Percentiles rank a stretch among this genome's conserved stretches.
Conservation (phyloP, 257 asterid genomes). For the Solanum habrochaites region DNA sequence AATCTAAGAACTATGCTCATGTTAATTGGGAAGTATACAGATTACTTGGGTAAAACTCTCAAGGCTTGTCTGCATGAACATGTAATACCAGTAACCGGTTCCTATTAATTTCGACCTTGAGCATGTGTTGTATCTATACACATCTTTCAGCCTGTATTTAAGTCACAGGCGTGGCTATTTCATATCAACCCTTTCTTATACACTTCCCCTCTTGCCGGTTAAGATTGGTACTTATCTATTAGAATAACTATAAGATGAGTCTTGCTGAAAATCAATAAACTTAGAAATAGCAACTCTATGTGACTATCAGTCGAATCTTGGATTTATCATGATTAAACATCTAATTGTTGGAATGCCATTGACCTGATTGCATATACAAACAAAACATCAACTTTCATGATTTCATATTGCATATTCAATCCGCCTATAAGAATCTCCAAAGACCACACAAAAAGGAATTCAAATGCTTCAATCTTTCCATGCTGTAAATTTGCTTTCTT, state of each 20-base stretch:
- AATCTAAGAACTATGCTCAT: background rate
- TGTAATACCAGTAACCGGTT: background rate
- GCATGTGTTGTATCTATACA: background rate
- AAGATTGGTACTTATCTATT: background rate
- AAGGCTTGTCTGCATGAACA: background rate
- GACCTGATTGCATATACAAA: background rate
- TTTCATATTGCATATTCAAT: background rate
- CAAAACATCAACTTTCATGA: background rate
- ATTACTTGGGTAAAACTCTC: background rate
- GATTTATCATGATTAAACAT: background rate
- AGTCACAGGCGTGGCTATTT: background rate
- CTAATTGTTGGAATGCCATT: background rate
- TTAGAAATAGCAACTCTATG: background rate
- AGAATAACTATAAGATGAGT: background rate
- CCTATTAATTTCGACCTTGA: background rate
- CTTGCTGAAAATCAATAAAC: background rate
- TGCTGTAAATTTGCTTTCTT: background rate
- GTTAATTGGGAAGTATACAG: background rate
- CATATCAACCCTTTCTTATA: background rate
- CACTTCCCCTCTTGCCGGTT: background rate
- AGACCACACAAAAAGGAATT: background rate
- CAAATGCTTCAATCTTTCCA: background rate
- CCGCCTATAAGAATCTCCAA: background rate
- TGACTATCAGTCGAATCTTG: background rate
- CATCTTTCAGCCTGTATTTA: background rate